Percentiles rank a stretch among this genome's conserved stretches.
These are phyloP conservation scores for Pythium scleroteichum DNA, from an alignment of 352 stramenopile species.

Conservation along the genomic window DNA sequence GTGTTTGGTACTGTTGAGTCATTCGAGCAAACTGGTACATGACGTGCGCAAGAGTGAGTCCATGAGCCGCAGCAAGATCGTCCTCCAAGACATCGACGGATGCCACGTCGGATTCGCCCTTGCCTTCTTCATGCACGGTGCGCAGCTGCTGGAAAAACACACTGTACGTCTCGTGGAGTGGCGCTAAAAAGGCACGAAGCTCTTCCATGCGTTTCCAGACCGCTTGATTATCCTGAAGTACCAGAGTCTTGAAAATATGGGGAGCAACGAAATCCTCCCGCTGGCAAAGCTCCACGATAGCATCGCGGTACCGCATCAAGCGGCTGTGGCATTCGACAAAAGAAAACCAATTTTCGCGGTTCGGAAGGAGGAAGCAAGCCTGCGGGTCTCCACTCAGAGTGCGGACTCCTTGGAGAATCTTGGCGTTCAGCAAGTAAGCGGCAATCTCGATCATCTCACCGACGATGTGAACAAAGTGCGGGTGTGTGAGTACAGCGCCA, in stretches of 20 bases:
- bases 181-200: slow-evolving; percentile 36
- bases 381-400: slow-evolving; percentile 42
- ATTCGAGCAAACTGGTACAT: slow-evolving; percentile 81
- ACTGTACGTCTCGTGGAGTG: slow-evolving; percentile 60
- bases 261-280: slow-evolving; percentile 30
- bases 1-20: slow-evolving; percentile 60
- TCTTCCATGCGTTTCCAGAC: slow-evolving; percentile 19
- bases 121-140: slow-evolving; percentile 15
- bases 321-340: slow-evolving; percentile 60
- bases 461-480: slow-evolving; percentile 44
- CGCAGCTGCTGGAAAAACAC: slow-evolving; percentile 50
- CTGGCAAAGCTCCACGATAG: slow-evolving; percentile 55
- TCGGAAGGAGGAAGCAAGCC: slow-evolving; percentile 51
- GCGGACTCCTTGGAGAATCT: slow-evolving; percentile 40
- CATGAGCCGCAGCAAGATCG: slow-evolving; percentile 35
- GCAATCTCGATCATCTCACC: slow-evolving; percentile 66
- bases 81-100: slow-evolving; percentile 32
- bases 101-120: slow-evolving; percentile 5
- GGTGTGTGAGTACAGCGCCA: slow-evolving; percentile 57
- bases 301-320: slow-evolving; percentile 48
- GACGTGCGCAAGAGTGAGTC: slow-evolving; percentile 67
- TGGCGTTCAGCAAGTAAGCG: slow-evolving; percentile 58
- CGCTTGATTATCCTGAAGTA: slow-evolving; percentile 45
- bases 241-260: slow-evolving; percentile 52
- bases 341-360: slow-evolving; percentile 61